A percentile compares a stretch with the other conserved stretches of the same genome.
These are phyloP conservation scores for Fistulifera pelliculosa DNA, from an alignment of 108 stramenopile species.

Conservation along the genomic window DNA sequence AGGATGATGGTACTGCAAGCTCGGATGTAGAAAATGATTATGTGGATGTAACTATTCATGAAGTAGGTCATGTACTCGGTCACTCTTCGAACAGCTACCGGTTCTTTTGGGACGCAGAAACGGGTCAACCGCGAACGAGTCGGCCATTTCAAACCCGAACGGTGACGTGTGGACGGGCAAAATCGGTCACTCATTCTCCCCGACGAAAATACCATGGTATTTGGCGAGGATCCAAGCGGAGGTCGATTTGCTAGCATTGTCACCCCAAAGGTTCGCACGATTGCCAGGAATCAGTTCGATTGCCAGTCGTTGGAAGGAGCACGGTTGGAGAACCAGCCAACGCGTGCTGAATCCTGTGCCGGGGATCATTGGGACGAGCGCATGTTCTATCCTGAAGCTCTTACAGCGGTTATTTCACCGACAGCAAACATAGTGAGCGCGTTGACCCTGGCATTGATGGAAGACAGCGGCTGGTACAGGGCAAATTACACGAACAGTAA, in stretches of 20 bases:
- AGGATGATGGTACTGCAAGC: slow-evolving; percentile 44
- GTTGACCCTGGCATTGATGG: slow-evolving; percentile 68
- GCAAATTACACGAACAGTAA: slow-evolving; percentile 45
- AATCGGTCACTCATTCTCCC: slow-evolving; percentile 52
- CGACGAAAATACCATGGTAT: slow-evolving; percentile 65
- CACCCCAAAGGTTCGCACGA: slow-evolving; percentile 60
- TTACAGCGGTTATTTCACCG: slow-evolving; percentile 61
- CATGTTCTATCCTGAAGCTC: slow-evolving; percentile 56
- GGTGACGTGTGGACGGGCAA: slow-evolving; percentile 70
- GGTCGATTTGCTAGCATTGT: slow-evolving; percentile 71
- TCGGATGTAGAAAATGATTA: slow-evolving; percentile 58
- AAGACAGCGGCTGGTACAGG: slow-evolving; percentile 81
- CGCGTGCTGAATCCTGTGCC: slow-evolving; percentile 61
- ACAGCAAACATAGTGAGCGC: slow-evolving; percentile 63
- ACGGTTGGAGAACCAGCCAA: slow-evolving; percentile 78
- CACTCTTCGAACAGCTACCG: slow-evolving; percentile 67
- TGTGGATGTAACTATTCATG: slow-evolving; percentile 56
- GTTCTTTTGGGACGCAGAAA: slow-evolving; percentile 76
- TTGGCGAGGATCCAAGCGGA: slow-evolving; percentile 49
- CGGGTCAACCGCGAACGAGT: slow-evolving; percentile 49
- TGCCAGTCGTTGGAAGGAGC: slow-evolving; percentile 65
- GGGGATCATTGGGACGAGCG: slow-evolving; percentile 86
- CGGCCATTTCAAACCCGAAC: slow-evolving; percentile 50
- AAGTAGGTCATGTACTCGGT: slow-evolving; percentile 60
- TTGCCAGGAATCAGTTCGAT: slow-evolving; percentile 80